Evolutionary conservation across 371 early-diverging fungal genomes (phyloP).

Genomic region (Parasitella parasitica): DNA sequence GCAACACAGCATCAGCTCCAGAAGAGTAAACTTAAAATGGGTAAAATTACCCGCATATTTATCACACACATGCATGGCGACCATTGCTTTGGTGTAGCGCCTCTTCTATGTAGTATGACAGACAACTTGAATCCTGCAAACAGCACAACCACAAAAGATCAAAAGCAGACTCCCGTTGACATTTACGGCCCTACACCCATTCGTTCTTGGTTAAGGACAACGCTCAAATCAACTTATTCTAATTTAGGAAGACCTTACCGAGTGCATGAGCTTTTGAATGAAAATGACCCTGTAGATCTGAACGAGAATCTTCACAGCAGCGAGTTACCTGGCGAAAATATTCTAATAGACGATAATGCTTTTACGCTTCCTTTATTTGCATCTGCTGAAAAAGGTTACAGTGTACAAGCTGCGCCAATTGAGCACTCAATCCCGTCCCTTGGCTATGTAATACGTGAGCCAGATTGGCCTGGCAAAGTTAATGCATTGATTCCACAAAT

Average conservation of each 20-base stretch:
- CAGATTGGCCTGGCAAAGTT: slow-evolving; percentile 41
- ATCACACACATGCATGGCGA: slow-evolving; percentile 69
- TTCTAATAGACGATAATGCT: slow-evolving; percentile 1
- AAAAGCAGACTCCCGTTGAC: slow-evolving; percentile 30
- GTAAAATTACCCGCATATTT: slow-evolving; percentile 50
- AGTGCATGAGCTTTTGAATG: slow-evolving; percentile 44
- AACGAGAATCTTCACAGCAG: slow-evolving; percentile 32
- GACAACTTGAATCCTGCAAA: slow-evolving; percentile 34
- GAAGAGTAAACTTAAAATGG: slow-evolving; percentile 41
- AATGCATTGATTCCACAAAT: slow-evolving; percentile 43
- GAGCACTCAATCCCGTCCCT: slow-evolving; percentile 55
- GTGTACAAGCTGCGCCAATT: slow-evolving; percentile 45
- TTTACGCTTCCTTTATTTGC: slow-evolving; percentile 3
- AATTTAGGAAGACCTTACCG: slow-evolving; percentile 36
- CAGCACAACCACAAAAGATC: not conserved
- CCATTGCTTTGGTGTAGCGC: slow-evolving; percentile 61
- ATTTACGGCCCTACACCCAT: slow-evolving; percentile 58
- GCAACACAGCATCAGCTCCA: slow-evolving; percentile 70
- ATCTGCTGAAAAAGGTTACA: slow-evolving; percentile 10
- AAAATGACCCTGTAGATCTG: slow-evolving; percentile 22
- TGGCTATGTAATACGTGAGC: slow-evolving; percentile 54
- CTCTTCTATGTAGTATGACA: slow-evolving; percentile 54
- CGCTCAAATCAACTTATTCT: slow-evolving; percentile 43
- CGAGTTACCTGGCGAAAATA: slow-evolving; percentile 42
- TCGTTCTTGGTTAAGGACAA: slow-evolving; percentile 52